These are phyloP conservation scores for Arabis hirsuta DNA, from an alignment of 345 rosid genomes.

Conservation along the genomic window DNA sequence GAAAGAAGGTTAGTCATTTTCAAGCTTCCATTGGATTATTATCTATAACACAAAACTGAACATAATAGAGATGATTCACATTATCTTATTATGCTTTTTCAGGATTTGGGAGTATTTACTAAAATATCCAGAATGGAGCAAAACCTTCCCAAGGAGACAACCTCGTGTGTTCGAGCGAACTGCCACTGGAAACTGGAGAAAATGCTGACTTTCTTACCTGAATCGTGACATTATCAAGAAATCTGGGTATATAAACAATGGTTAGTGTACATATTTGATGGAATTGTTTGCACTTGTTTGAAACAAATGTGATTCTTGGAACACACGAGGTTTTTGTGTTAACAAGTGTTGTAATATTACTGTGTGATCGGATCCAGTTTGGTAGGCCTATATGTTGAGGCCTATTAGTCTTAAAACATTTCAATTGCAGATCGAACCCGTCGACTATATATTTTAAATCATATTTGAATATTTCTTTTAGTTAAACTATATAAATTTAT, in stretches of 20 bases:
- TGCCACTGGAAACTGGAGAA: constrained; percentile 62
- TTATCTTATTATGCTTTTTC: constrained; percentile 16
- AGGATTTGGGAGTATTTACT: constrained; percentile 72
- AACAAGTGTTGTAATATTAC: background rate
- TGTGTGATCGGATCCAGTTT: background rate
- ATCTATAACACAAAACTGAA: background rate
- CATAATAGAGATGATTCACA: background rate
- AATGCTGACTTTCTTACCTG: constrained; percentile 33
- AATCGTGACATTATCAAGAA: background rate
- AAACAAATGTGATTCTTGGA: constrained; percentile 15
- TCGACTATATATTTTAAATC: too few relatives aligned
- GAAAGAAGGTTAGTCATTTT: constrained; percentile 52
- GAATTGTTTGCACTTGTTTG: background rate
- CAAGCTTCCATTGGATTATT: constrained; percentile 4
- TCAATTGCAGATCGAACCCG: background rate
- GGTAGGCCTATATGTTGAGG: background rate
- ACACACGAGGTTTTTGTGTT: background rate
- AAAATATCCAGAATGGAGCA: constrained; percentile 62
- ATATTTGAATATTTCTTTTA: too few relatives aligned
- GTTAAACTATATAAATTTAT: too few relatives aligned
- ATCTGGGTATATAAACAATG: background rate
- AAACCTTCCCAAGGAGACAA: constrained; percentile 60
- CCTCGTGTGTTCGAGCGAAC: constrained; percentile 71
- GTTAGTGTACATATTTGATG: background rate
- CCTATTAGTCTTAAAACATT: constrained; percentile 7